Percentiles rank a stretch among this genome's conserved stretches.
phyloP scores from a whole-genome alignment of 2,329 filamentous ascomycete species.

The Chaetomiaceae sp. region DNA sequence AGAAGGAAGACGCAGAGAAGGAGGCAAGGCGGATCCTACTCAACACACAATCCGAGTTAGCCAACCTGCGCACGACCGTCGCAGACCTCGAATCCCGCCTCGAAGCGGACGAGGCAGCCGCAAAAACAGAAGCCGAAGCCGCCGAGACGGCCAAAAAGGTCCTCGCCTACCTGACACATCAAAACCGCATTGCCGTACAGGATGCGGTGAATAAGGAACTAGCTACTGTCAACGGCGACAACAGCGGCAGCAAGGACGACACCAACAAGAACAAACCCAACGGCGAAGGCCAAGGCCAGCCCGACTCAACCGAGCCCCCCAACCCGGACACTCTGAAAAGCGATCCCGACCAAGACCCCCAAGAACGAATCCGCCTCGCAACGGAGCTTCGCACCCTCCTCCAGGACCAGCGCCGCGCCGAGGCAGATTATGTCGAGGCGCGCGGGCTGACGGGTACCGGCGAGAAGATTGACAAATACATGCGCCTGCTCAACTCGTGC shows the following conservation, averaged over 20 bases:
- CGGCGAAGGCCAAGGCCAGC: constrained; percentile 38
- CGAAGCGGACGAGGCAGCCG: constrained; percentile 51
- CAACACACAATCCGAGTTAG: constrained; percentile 65
- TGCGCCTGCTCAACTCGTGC: constrained; percentile 63
- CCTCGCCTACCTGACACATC: constrained; percentile 37
- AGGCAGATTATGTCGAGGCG: constrained; percentile 64
- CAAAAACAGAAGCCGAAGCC: constrained; percentile 49
- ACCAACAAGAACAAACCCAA: constrained; percentile 33
- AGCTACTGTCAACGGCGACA: constrained; percentile 45
- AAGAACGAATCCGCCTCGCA: constrained; percentile 55
- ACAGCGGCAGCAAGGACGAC: constrained; percentile 14
- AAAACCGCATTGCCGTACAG: constrained; percentile 51
- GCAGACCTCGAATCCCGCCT: constrained; percentile 52
- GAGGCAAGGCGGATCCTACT: constrained; percentile 63
- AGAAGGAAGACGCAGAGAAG: constrained; percentile 65
- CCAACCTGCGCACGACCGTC: constrained; percentile 55
- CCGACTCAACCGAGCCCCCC: constrained; percentile 55
- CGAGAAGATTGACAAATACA: constrained; percentile 70
- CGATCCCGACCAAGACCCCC: constrained; percentile 37
- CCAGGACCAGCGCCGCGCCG: constrained; percentile 56
- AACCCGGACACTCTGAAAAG: too few relatives aligned
- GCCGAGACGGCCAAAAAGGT: constrained; percentile 40
- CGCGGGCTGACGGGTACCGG: constrained; percentile 65
- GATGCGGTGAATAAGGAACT: constrained; percentile 50
- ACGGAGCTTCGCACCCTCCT: constrained; percentile 54